A percentile compares a stretch with the other conserved stretches of the same genome.
Evolutionary conservation across 2,329 filamentous ascomycete species (phyloP).

Genomic region (Fusarium subtropicale): DNA sequence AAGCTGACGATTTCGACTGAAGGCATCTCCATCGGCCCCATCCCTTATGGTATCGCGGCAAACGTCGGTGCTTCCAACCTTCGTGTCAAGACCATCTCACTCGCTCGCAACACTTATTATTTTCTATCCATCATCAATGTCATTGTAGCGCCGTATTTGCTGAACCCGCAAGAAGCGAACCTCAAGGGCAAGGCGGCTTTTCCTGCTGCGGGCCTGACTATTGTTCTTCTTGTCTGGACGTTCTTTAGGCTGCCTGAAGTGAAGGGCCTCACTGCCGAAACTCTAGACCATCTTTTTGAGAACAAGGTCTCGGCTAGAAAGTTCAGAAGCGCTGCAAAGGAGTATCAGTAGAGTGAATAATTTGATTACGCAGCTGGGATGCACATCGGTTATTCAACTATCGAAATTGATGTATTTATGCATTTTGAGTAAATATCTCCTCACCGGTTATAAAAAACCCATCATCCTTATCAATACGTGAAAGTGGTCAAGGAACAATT

Average conservation of each 20-base stretch:
- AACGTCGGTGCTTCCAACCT: not conserved
- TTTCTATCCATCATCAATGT: not conserved
- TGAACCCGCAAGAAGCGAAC: not conserved
- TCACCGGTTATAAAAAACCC: too few species aligned
- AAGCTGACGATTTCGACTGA: not conserved
- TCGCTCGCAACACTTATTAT: not conserved
- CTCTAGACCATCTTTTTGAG: not conserved
- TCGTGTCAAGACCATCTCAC: not conserved
- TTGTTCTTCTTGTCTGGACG: not conserved
- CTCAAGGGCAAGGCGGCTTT: not conserved
- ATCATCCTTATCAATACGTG: too few species aligned
- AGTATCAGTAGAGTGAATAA: accelerated
- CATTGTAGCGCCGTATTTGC: not conserved
- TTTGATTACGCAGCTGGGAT: accelerated
- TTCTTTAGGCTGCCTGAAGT: not conserved
- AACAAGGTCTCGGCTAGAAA: not conserved
- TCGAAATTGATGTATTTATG: too few species aligned
- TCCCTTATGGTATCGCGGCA: not conserved
- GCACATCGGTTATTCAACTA: too few species aligned
- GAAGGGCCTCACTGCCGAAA: not conserved
- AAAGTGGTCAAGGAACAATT: too few species aligned
- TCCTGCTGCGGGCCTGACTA: not conserved
- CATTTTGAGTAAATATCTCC: too few species aligned
- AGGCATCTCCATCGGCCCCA: not conserved
- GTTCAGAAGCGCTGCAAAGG: not conserved